Evolutionary conservation across 805 yeast genomes (phyloP), one percentile per base, ranked within the genome.

Genomic region (Kodamaea jinghongensis): DNA sequence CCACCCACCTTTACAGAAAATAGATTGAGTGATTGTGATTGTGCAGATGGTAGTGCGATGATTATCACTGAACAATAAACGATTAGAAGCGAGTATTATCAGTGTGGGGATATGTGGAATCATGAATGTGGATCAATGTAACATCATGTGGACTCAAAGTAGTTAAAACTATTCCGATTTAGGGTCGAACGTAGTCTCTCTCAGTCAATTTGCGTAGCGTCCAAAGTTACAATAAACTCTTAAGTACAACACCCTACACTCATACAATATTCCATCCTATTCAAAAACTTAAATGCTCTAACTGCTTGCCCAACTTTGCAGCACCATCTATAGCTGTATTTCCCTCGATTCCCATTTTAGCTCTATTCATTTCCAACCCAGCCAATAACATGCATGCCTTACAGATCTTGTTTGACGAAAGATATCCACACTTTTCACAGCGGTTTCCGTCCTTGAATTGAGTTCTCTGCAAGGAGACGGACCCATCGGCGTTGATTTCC

Each of bases 381-480:
- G 86, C 90, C 35, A 93, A 63, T 20, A 93, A 65, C 39, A 85
- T 76, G 61, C 99, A 93, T 0, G 99, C 99, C 63, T 93, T 93
- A 65, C 99, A 93, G 5, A 89, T 76, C 53, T 67, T 74, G 58
- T 93, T 93, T 47, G 90, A 84, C 0, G 98, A 87, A 28, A 93
- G 65, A 56, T 91, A 93, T 0, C 97, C 96, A 66, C 99, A 93
- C 45, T 80, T 81, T 47, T 81, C 86, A 66, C 99, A 93, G 43
- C 80, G 57, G 49, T 82, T 83, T 3, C 88, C 89, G 54, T 83
- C 87, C 14, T 67, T 68, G 45, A 68, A 72, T 11, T 56, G 64
- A 25, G 38, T 31, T 20, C 44, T 49, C 13, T 51, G 56, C 25
- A 81, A 53, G 0, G 78, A 65, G 0, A 81, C 80, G 0, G 85